phyloP scores from a whole-genome alignment of 2,329 filamentous ascomycete species.

The Tolypocladium cylindrosporum region DNA sequence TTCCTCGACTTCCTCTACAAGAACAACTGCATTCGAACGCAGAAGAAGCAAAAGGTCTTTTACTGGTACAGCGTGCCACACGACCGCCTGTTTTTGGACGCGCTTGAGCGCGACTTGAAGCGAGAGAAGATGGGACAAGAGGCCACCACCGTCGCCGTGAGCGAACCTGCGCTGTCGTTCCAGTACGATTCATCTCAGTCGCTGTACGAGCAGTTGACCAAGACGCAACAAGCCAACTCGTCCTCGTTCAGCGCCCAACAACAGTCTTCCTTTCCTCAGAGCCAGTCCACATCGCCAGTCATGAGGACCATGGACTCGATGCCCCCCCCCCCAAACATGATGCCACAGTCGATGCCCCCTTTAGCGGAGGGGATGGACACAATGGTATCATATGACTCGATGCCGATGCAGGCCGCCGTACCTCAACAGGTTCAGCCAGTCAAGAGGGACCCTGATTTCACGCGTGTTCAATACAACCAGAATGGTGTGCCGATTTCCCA shows the following conservation, averaged over 20 bases:
- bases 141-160: constrained; percentile 91
- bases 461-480: constrained; percentile 78
- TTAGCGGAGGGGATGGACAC: constrained; percentile 58
- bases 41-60: constrained; percentile 99
- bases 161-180: constrained; percentile 94
- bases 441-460: constrained; percentile 83
- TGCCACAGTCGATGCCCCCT: constrained; percentile 48
- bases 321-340: constrained; percentile 83
- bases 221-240: constrained; percentile 96
- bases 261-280: constrained; percentile 58
- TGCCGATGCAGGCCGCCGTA: constrained; percentile 59
- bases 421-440: constrained; percentile 57
- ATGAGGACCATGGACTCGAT: constrained; percentile 88
- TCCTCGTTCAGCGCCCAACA: constrained; percentile 87
- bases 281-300: constrained; percentile 78
- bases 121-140: constrained; percentile 99
- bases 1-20: constrained; percentile 99
- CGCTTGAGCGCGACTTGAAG: constrained; percentile 93
- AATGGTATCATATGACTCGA: constrained; percentile 59
- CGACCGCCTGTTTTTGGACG: constrained; percentile 93
- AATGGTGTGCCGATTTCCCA: constrained; percentile 79
- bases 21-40: constrained; percentile 99
- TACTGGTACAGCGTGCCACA: constrained; percentile 99
- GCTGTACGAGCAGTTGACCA: constrained; percentile 97
- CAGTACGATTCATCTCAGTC: constrained; percentile 99